phyloP scores from a whole-genome alignment of 306 rosid species.

The Sicyos edulis region DNA sequence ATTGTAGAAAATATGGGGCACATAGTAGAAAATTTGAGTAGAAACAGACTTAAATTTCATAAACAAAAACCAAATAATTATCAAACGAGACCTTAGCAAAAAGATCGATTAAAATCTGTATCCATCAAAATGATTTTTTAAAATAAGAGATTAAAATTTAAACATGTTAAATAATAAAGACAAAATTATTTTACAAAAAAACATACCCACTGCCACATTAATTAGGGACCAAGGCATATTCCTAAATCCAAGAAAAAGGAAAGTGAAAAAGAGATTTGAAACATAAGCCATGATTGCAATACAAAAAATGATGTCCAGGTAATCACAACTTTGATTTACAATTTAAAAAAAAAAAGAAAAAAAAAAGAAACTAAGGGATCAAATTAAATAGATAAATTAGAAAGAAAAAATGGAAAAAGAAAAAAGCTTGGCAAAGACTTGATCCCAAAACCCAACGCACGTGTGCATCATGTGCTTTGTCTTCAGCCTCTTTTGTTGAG shows the following conservation, averaged over 20 bases:
- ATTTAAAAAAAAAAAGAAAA: too few species aligned
- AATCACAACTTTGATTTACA: constrained; percentile 7
- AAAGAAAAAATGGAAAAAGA: not conserved
- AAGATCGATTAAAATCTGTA: too few species aligned
- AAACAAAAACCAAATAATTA: too few species aligned
- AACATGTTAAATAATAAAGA: too few species aligned
- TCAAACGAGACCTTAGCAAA: too few species aligned
- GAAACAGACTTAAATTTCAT: too few species aligned
- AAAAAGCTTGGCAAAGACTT: not conserved
- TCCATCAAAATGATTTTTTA: too few species aligned
- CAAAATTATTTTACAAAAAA: too few species aligned
- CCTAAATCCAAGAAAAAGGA: not conserved
- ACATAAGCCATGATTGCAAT: constrained; percentile 1
- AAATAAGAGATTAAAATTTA: too few species aligned
- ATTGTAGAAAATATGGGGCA: too few species aligned
- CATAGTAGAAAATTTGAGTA: too few species aligned
- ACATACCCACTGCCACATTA: too few species aligned
- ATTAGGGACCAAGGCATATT: not conserved
- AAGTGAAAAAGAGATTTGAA: not conserved
- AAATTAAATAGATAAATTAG: not conserved
- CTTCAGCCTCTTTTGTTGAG: constrained; percentile 23
- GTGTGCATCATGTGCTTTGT: constrained; percentile 30
- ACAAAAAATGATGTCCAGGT: not conserved
- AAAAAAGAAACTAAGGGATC: not conserved
- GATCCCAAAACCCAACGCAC: constrained; percentile 34